Conservation (phyloP, 108 stramenopile species). For the Cyclotella cryptica region DNA sequence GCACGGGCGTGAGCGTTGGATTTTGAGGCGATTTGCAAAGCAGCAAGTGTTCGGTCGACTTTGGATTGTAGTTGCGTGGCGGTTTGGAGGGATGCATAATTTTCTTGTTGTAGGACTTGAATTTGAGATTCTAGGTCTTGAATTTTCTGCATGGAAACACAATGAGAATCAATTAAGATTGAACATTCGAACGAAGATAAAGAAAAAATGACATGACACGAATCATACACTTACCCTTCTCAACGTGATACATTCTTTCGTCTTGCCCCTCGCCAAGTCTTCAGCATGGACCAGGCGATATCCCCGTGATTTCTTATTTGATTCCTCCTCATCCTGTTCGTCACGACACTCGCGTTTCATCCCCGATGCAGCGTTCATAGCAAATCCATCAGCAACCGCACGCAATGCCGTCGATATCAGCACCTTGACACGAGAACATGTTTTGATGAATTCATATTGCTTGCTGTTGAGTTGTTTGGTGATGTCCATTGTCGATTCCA, state of each 20-base stretch:
- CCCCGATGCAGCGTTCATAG: neutral
- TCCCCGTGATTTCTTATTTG: slow-evolving; percentile 16
- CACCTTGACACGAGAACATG: slow-evolving; percentile 55
- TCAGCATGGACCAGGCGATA: slow-evolving; percentile 27
- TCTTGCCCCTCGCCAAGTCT: slow-evolving; percentile 52
- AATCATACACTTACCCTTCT: slow-evolving; percentile 55
- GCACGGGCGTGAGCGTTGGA: slow-evolving; percentile 70
- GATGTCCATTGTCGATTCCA: neutral
- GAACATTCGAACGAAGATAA: slow-evolving; percentile 10
- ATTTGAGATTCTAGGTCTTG: slow-evolving; percentile 59
- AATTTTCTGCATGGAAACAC: slow-evolving; percentile 50
- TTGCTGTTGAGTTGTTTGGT: slow-evolving; percentile 23
- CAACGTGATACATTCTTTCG: slow-evolving; percentile 59
- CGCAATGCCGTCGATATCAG: slow-evolving; percentile 54
- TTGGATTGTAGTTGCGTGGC: slow-evolving; percentile 46
- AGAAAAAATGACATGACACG: neutral
- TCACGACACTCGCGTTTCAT: neutral
- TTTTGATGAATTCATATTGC: slow-evolving; percentile 61
- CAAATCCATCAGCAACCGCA: slow-evolving; percentile 41
- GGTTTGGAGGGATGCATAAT: slow-evolving; percentile 53
- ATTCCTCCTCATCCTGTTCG: slow-evolving; percentile 8
- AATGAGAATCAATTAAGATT: neutral
- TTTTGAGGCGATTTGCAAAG: slow-evolving; percentile 60
- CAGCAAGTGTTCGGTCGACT: slow-evolving; percentile 63
- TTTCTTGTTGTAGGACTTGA: slow-evolving; percentile 54